Evolutionary conservation across 495 filamentous ascomycete genomes (phyloP), one percentile per base, ranked within the genome.

Genomic region (Poronia punctata): DNA sequence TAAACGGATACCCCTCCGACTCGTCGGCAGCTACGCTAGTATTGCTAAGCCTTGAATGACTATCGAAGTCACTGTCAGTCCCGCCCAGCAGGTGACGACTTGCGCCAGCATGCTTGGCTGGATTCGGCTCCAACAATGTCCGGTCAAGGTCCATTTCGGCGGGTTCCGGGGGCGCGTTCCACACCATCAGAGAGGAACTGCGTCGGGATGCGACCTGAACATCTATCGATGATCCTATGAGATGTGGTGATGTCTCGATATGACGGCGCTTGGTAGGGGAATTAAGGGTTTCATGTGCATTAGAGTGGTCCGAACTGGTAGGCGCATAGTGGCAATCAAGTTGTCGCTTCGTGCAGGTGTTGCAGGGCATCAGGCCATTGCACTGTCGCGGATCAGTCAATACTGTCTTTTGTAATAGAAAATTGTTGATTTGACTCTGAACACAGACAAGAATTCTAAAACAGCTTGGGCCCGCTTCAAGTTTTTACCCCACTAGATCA

Each of bases 321-420:
- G 64, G 36, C n/a, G 62, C 62, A 53, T 74, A 77, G 23, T 61
- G 45, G 43, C 71, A 77, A 7, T 66, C 67, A 46, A 82, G 66
- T 45, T 63, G 66, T 44, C 78, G 68, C 54, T 75, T 76, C 16
- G 68, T 48, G 65, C 79, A 86, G 18, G 80, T 84, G 35, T 76
- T 76, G 53, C 83, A 87, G 18, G 80, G 82, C 39, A 74, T 74
- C 40, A 76, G 58, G 35, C 82, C 82, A 61, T 87, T 83, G 61
- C 83, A 86, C 74, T 79, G 18, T 38, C 11, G 9, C 8, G 28
- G 4, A 6, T 38, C 25, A 11, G 17, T 45, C n/a, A n/a, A n/a
- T 27, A 45, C 19, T 9, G 25, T 15, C 4, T 26, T 32, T 21
- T 25, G 15, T 11, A 20, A 20, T 26, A 40, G 26, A 11, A n/a